These are phyloP conservation scores for Candida glaebosa DNA, from an alignment of 805 yeast genomes.

Conservation along the genomic window DNA sequence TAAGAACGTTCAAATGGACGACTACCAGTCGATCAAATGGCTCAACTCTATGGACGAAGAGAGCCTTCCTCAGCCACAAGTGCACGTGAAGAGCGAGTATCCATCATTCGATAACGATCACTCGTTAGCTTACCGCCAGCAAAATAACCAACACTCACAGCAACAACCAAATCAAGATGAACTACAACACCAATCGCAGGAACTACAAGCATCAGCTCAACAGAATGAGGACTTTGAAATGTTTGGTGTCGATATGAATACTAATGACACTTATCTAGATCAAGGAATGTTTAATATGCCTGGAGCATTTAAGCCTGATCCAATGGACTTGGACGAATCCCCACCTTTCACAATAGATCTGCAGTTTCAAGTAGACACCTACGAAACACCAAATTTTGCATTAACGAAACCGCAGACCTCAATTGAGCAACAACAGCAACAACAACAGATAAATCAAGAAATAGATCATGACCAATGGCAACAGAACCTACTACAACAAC, in stretches of 20 bases:
- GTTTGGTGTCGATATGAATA: not conserved
- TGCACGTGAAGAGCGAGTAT: not conserved
- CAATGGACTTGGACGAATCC: constrained; percentile 35
- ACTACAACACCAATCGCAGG: not conserved
- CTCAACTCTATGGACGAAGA: not conserved
- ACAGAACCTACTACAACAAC: constrained; percentile 6
- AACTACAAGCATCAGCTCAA: not conserved
- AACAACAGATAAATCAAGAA: constrained; percentile 1
- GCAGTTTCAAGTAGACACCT: constrained; percentile 23
- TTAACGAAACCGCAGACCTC: constrained; percentile 7
- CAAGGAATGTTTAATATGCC: constrained; percentile 19
- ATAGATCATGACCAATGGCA: constrained; percentile 5
- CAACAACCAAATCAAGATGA: not conserved
- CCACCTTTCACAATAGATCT: constrained; percentile 37
- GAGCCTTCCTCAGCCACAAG: not conserved
- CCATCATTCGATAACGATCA: not conserved
- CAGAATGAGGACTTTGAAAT: not conserved
- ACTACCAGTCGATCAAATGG: constrained; percentile 1
- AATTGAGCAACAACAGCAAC: constrained; percentile 4
- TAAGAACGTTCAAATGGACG: not conserved
- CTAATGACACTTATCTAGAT: not conserved
- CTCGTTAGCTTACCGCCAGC: too few species aligned
- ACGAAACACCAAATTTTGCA: constrained; percentile 3
- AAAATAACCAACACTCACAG: not conserved
- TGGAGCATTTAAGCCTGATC: constrained; percentile 25